Percentiles rank a stretch among this genome's conserved stretches.
Evolutionary conservation across 805 yeast species (phyloP).

Genomic region (Lipomyces kockii): DNA sequence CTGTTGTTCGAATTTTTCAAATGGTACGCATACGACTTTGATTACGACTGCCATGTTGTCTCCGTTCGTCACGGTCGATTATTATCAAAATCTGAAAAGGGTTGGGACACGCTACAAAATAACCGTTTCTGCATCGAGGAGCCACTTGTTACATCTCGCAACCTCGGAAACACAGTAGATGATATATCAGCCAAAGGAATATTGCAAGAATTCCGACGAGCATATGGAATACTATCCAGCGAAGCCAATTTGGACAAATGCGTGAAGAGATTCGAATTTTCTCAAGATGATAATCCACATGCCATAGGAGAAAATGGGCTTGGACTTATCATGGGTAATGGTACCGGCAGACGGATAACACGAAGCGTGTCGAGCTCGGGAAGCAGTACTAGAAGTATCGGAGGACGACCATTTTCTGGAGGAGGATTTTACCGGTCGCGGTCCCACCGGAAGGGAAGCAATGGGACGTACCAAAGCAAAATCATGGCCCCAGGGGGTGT

Average conservation of each 20-base stretch:
- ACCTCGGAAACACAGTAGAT: constrained; percentile 41
- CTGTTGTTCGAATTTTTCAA: constrained; percentile 38
- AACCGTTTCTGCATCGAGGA: constrained; percentile 41
- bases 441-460: constrained; percentile 14
- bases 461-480: neutral
- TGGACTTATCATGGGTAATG: constrained; percentile 2
- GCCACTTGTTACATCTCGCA: constrained; percentile 37
- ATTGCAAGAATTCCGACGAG: constrained; percentile 39
- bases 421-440: constrained; percentile 18
- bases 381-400: neutral
- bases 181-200: constrained; percentile 40
- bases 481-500: constrained; percentile 18
- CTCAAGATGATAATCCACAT: constrained; percentile 17
- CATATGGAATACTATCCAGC: constrained; percentile 29
- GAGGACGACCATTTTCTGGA: constrained; percentile 11
- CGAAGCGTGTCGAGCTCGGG: constrained; percentile 13
- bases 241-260: constrained; percentile 19
- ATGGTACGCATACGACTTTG: constrained; percentile 38
- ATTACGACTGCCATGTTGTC: constrained; percentile 35
- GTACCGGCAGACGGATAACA: neutral
- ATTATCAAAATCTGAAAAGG: constrained; percentile 37
- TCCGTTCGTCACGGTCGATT: constrained; percentile 39
- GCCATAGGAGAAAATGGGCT: constrained; percentile 8
- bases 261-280: constrained; percentile 28
- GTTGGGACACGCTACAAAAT: constrained; percentile 39